These are phyloP conservation scores for Saraca asoca DNA, from an alignment of 331 rosid species.

Conservation along the genomic window DNA sequence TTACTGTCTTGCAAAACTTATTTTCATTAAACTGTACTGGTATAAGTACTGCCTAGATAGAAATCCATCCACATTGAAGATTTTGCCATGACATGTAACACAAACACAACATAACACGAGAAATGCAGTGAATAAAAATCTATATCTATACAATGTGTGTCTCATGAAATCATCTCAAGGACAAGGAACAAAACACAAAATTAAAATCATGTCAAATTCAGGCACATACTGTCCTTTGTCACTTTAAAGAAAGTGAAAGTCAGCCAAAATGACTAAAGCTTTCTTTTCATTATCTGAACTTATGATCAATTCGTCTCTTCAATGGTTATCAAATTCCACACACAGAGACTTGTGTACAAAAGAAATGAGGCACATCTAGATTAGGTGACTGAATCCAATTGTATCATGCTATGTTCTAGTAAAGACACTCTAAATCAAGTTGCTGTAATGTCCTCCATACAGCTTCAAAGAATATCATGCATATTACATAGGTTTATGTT, in stretches of 20 bases:
- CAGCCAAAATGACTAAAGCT: neutral
- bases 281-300: conserved; percentile 23
- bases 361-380: neutral
- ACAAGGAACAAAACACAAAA: neutral
- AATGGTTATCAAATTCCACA: conserved; percentile 4
- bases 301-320: neutral
- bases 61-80: conserved; percentile 22
- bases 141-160: conserved; percentile 7
- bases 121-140: conserved; percentile 25
- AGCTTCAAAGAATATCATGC: no score
- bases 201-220: conserved; percentile 7
- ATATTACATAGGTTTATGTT: no score
- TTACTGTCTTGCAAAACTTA: neutral
- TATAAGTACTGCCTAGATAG: conserved; percentile 21
- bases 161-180: neutral
- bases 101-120: conserved; percentile 21
- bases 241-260: neutral
- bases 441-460: neutral
- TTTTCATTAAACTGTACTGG: conserved; percentile 7
- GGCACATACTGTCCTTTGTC: neutral
- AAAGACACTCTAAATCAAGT: conserved; percentile 15
- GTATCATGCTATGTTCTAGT: conserved; percentile 26
- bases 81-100: conserved; percentile 10
- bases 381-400: conserved; percentile 19
- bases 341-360: neutral